Evolutionary conservation across 768 basidiomycete species (phyloP).

Genomic region (Suillus cothurnatus): DNA sequence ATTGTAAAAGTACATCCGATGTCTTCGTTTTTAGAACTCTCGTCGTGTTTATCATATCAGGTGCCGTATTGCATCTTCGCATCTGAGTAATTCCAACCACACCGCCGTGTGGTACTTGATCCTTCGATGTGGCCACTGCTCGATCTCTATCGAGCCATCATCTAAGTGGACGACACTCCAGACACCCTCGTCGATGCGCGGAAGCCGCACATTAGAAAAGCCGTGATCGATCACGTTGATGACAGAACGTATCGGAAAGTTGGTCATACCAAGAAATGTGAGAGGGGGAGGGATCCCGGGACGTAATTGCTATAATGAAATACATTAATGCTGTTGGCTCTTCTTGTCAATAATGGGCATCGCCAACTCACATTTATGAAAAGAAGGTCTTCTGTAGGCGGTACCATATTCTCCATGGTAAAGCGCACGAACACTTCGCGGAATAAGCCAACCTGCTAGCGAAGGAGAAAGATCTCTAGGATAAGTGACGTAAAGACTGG

Average conservation of each 20-base stretch:
- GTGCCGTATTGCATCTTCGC: constrained; percentile 52
- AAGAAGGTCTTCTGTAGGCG: constrained; percentile 41
- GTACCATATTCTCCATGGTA: constrained; percentile 41
- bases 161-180: constrained; percentile 49
- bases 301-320: constrained; percentile 52
- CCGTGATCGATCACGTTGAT: constrained; percentile 54
- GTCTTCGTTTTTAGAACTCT: not conserved
- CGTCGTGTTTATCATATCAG: not conserved
- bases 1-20: not conserved
- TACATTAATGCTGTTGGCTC: constrained; percentile 1
- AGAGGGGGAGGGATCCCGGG: constrained; percentile 55
- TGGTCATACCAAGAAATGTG: constrained; percentile 57
- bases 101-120: constrained; percentile 54
- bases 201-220: constrained; percentile 62
- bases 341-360: not conserved
- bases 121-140: constrained; percentile 58
- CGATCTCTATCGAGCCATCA: constrained; percentile 43
- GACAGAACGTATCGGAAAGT: constrained; percentile 44
- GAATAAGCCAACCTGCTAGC: constrained; percentile 70
- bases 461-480: constrained; percentile 64
- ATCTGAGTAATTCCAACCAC: constrained; percentile 68
- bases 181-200: constrained; percentile 54
- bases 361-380: constrained; percentile 43
- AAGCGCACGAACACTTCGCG: constrained; percentile 51
- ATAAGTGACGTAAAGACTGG: constrained; percentile 59